phyloP scores from a whole-genome alignment of 306 rosid genomes.

The Bauhinia variegata region DNA sequence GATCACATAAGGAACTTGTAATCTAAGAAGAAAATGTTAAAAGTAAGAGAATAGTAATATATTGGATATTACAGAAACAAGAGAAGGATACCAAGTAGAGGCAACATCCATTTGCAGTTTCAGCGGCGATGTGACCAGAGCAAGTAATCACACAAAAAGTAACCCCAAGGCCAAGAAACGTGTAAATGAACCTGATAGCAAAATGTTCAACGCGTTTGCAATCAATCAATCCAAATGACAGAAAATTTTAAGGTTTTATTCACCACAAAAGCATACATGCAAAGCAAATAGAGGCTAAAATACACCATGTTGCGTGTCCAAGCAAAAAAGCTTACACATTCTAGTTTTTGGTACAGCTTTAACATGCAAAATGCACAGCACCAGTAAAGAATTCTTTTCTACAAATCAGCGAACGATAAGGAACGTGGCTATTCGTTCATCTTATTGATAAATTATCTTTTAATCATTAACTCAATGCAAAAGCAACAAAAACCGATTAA shows the following conservation, averaged over 20 bases:
- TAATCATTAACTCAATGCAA: not conserved
- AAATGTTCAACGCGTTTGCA: conserved; percentile 11
- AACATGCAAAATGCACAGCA: conserved; percentile 4
- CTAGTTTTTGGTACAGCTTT: not conserved
- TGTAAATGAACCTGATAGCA: conserved; percentile 76
- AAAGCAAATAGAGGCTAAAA: not conserved
- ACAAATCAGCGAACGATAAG: not conserved
- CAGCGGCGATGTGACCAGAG: conserved; percentile 84
- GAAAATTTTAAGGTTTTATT: not conserved
- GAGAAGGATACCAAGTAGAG: conserved; percentile 77
- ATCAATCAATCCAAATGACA: not conserved
- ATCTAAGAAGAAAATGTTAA: not conserved
- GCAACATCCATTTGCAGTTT: conserved; percentile 77
- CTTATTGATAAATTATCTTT: not conserved
- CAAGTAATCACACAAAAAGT: conserved; percentile 67
- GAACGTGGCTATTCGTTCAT: not conserved
- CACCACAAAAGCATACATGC: conserved; percentile 1
- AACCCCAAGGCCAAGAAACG: conserved; percentile 71
- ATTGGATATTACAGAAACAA: not conserved
- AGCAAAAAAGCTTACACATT: conserved; percentile 11
- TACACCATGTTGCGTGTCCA: not conserved
- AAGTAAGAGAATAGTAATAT: conserved; percentile 4
- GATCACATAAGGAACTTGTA: not conserved
- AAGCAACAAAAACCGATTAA: conserved; percentile 5
- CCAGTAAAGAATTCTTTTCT: not conserved